phyloP scores from a whole-genome alignment of 2,329 filamentous ascomycete species.

The Dryadomyces quercivorus region DNA sequence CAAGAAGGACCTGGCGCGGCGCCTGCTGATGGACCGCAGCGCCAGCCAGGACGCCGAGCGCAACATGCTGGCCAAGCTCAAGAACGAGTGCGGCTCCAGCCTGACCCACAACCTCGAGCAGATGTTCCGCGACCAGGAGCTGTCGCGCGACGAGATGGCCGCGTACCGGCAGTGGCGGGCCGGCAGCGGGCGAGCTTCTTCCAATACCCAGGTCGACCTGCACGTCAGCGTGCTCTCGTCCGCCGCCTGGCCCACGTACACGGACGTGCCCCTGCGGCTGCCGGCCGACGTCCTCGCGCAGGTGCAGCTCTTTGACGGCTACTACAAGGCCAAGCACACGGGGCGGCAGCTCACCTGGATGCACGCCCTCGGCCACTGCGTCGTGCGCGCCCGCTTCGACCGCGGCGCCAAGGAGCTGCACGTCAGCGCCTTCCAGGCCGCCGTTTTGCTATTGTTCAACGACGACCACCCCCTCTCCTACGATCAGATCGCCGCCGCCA shows the following conservation, averaged over 20 bases:
- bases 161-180: conserved; percentile 57
- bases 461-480: conserved; percentile 53
- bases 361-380: conserved; percentile 81
- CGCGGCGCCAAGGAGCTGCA: conserved; percentile 77
- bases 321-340: conserved; percentile 83
- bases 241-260: conserved; percentile 86
- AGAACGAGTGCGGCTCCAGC: conserved; percentile 81
- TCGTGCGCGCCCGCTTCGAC: conserved; percentile 68
- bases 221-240: conserved; percentile 84
- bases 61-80: conserved; percentile 85
- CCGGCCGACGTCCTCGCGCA: conserved; percentile 65
- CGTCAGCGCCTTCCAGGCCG: conserved; percentile 84
- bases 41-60: conserved; percentile 91
- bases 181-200: conserved; percentile 19
- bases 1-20: conserved; percentile 88
- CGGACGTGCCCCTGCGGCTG: conserved; percentile 50
- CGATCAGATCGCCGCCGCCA: conserved; percentile 59
- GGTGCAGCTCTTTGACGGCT: conserved; percentile 67
- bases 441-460: conserved; percentile 87
- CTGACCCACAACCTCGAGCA: conserved; percentile 97
- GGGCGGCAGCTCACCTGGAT: conserved; percentile 85
- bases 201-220: conserved; percentile 56
- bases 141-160: conserved; percentile 86
- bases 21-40: conserved; percentile 82
- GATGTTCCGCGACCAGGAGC: conserved; percentile 98